These are phyloP conservation scores for Buddleja alternifolia DNA, from an alignment of 257 asterid genomes.

Conservation along the genomic window DNA sequence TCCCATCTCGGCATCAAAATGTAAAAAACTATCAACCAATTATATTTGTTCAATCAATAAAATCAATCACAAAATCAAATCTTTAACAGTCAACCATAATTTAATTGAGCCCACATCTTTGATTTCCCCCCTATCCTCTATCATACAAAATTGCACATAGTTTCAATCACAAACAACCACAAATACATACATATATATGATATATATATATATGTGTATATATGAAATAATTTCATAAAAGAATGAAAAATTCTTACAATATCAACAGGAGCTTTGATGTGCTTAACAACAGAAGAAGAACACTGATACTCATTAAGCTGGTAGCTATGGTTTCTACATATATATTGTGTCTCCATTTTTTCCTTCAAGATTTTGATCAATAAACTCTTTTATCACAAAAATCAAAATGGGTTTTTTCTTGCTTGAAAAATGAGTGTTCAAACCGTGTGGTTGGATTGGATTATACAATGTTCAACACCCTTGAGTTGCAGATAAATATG, in stretches of 20 bases:
- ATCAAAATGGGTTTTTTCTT: not conserved
- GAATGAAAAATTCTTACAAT: constrained; percentile 33
- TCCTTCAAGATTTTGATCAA: constrained; percentile 10
- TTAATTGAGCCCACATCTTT: constrained; percentile 17
- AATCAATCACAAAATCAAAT: constrained; percentile 7
- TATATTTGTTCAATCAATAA: constrained; percentile 3
- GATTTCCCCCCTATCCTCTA: not conserved
- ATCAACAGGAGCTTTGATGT: constrained; percentile 61
- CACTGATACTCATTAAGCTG: constrained; percentile 47
- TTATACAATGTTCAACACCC: not conserved
- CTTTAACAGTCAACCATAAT: not conserved
- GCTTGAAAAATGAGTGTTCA: not conserved
- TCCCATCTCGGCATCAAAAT: constrained; percentile 8
- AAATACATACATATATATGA: no score
- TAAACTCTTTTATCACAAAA: not conserved
- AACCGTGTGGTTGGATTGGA: not conserved
- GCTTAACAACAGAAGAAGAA: constrained; percentile 52
- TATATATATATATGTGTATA: no score
- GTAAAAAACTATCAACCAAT: not conserved
- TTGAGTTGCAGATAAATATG: constrained; percentile 20
- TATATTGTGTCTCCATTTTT: constrained; percentile 46
- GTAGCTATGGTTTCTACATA: constrained; percentile 36
- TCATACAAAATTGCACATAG: constrained; percentile 4
- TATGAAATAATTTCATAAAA: not conserved
- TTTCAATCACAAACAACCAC: not conserved